Evolutionary conservation across 352 stramenopile genomes (phyloP).

Genomic region (Phytopythium chamaehyphon): DNA sequence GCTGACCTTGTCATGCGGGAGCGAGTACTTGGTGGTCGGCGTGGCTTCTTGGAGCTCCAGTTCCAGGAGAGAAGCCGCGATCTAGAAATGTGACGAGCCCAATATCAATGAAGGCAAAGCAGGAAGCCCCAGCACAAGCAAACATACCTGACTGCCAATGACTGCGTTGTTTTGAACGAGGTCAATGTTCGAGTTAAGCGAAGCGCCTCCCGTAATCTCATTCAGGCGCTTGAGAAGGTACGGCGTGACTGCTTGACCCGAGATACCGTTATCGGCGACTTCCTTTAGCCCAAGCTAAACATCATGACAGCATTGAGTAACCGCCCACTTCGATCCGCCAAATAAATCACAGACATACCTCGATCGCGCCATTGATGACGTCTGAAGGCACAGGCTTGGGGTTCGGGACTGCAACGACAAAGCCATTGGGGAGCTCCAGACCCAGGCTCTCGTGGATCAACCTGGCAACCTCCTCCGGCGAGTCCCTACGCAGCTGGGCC

Average conservation of each 20-base stretch:
- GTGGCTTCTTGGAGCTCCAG: slow-evolving; percentile 30
- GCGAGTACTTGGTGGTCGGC: slow-evolving; percentile 29
- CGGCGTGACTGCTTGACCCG: slow-evolving; percentile 94
- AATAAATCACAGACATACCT: slow-evolving; percentile 21
- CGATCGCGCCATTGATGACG: slow-evolving; percentile 90
- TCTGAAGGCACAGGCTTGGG: slow-evolving; percentile 77
- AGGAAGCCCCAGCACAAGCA: background rate
- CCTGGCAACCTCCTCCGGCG: slow-evolving; percentile 78
- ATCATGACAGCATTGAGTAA: background rate
- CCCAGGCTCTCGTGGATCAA: slow-evolving; percentile 78
- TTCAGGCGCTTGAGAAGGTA: slow-evolving; percentile 88
- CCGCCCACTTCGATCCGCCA: background rate
- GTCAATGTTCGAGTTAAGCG: slow-evolving; percentile 94
- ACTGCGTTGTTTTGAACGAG: slow-evolving; percentile 96
- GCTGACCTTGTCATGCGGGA: slow-evolving; percentile 43
- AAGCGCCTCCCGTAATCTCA: slow-evolving; percentile 91
- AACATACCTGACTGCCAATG: slow-evolving; percentile 89
- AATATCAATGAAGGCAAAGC: too few relatives aligned
- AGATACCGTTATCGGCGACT: slow-evolving; percentile 78
- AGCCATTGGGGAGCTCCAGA: slow-evolving; percentile 81
- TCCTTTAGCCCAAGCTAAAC: slow-evolving; percentile 76
- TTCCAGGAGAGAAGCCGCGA: slow-evolving; percentile 60
- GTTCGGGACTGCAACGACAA: slow-evolving; percentile 88
- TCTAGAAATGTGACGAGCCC: too few relatives aligned
- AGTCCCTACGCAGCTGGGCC: slow-evolving; percentile 84